Percentiles rank a stretch among this genome's conserved stretches.
phyloP scores from a whole-genome alignment of 345 rosid genomes.

The Capsella bursapastoris region DNA sequence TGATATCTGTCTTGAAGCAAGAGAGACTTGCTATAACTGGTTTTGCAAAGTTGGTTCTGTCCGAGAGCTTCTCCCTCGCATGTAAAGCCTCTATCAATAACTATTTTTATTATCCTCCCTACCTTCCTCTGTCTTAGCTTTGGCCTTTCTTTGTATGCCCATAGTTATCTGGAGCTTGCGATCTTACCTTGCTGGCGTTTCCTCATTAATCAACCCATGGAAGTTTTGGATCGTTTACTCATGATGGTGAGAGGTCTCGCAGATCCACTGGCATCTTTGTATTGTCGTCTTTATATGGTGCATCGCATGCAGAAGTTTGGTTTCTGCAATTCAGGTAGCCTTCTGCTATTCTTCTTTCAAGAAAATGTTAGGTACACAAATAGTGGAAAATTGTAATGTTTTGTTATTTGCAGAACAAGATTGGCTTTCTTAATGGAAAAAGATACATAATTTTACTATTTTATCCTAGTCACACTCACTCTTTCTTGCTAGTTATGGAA shows the following conservation, averaged over 20 bases:
- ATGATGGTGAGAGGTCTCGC: conserved; percentile 88
- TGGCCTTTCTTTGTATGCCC: conserved; percentile 27
- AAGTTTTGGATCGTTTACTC: conserved; percentile 67
- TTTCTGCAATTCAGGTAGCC: conserved; percentile 57
- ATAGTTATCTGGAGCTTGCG: conserved; percentile 89
- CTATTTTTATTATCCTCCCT: conserved; percentile 10
- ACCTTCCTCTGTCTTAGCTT: conserved; percentile 16
- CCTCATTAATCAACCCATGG: conserved; percentile 59
- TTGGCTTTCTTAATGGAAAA: conserved; percentile 19
- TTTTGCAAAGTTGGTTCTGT: conserved; percentile 84
- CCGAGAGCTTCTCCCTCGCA: conserved; percentile 90
- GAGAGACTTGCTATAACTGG: conserved; percentile 95
- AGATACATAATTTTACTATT: background rate
- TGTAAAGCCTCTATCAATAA: conserved; percentile 54
- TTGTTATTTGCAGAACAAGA: conserved; percentile 14
- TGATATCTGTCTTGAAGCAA: conserved; percentile 71
- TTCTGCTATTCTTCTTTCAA: background rate
- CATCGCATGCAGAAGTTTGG: conserved; percentile 71
- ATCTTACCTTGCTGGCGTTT: conserved; percentile 90
- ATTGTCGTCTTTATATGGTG: conserved; percentile 79
- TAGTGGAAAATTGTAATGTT: conserved; percentile 1
- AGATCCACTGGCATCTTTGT: conserved; percentile 83
- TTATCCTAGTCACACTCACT: conserved; percentile 19
- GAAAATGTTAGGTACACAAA: background rate
- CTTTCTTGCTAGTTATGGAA: conserved; percentile 20